Base-by-base conservation (phyloP, 2,329 filamentous ascomycete genomes). In the Thielaviopsis euricoi region DNA sequence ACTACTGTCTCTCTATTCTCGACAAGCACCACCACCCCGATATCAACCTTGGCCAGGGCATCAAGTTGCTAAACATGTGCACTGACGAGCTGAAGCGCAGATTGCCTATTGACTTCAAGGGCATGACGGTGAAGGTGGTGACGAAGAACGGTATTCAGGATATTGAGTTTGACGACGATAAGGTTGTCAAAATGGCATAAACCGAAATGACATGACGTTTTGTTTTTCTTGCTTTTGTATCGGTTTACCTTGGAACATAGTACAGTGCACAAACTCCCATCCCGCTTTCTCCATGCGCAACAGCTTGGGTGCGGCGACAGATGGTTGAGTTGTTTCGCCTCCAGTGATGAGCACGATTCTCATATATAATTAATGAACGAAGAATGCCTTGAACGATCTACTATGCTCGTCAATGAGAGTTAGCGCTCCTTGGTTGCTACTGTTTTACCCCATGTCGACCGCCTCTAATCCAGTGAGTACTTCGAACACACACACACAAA, bases 11-110 rank as follows among this genome's bases (percentile, higher is more conserved):
- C 61, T 94, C 89, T 6, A 94, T 95, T 65, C 82, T 98, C 55
- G 93, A 98, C 76, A 98, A 98, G 77, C 93, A 98, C 71, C 93
- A 98, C 71, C 87, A 96, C 68, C 91, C 93, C 53, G 86, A 96
- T 68, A 97, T 98, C 71, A 81, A 80, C 61, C 83, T 93, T 57
- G 89, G 86, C 62, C 81, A 95, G 71, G 93, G 93, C 59, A 81
- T 95, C 74, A 93, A 95, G 77, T 82, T 98, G 62, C 76, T 98
- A 67, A 85, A 82, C 66, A 86, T 96, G 84, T 98, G 93, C 75
- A 93, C 88, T 64, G 90, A 97, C 71, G 93, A 98, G 77, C 76
- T 98, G 69, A 95, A 96, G 81, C 83, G 93, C 70, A 82, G 94
- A 73, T 81, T 98, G 77, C 93, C 93, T 61, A 90, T 98, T 69